Conservation (phyloP, 805 yeast species). For the Saccharomycopsis capsularis region DNA sequence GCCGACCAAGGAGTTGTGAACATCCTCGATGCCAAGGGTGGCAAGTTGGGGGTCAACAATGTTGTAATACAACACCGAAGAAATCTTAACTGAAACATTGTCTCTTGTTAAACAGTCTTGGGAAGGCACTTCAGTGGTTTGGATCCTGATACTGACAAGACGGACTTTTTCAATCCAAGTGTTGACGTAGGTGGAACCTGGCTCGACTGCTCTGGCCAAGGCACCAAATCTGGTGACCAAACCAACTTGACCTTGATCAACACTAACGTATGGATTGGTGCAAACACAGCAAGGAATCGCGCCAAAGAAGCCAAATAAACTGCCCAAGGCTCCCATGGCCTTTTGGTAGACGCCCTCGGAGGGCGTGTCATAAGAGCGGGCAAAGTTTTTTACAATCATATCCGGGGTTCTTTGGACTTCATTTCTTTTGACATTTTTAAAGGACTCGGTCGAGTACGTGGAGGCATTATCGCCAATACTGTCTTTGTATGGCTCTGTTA, state of each 20-base stretch:
- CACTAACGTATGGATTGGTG: conserved; percentile 52
- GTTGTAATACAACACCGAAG: conserved; percentile 62
- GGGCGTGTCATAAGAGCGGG: conserved; percentile 3
- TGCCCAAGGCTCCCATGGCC: conserved; percentile 37
- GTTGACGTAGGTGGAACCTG: conserved; percentile 60
- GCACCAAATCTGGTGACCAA: conserved; percentile 62
- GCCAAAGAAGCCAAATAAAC: conserved; percentile 45
- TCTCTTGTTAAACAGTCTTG: conserved; percentile 67
- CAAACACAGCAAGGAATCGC: conserved; percentile 46
- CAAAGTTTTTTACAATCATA: conserved; percentile 3
- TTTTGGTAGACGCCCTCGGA: conserved; percentile 34
- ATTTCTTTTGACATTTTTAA: background rate
- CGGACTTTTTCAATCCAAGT: conserved; percentile 53
- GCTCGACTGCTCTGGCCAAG: conserved; percentile 56
- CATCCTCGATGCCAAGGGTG: conserved; percentile 46
- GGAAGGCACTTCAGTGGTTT: conserved; percentile 58
- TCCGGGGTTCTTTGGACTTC: background rate
- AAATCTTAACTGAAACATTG: conserved; percentile 53
- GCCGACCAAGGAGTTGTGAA: conserved; percentile 51
- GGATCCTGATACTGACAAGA: conserved; percentile 47
- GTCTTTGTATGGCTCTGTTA: background rate
- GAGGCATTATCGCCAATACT: background rate
- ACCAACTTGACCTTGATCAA: conserved; percentile 64
- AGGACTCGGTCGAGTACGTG: background rate
- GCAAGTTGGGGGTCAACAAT: conserved; percentile 65